Conservation (phyloP, 2,329 filamentous ascomycete species). For the Colletotrichum kahawae region DNA sequence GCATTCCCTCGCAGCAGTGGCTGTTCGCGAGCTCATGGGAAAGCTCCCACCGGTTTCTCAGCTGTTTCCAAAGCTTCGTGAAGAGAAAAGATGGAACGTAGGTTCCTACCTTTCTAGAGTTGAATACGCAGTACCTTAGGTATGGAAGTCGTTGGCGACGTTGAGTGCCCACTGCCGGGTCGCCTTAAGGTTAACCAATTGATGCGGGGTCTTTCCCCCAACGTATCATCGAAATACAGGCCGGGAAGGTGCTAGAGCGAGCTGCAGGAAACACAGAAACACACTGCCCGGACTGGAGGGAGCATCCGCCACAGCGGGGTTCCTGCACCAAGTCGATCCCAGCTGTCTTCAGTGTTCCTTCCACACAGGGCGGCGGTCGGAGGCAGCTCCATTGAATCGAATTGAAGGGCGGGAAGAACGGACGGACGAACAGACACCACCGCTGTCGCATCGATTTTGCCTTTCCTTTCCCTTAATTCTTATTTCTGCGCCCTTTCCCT, state of each 20-base stretch:
- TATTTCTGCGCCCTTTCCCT: background rate
- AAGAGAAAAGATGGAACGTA: background rate
- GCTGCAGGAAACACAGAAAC: background rate
- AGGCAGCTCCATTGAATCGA: background rate
- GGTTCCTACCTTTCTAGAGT: background rate
- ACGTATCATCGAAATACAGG: background rate
- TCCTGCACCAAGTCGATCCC: constrained; percentile 5
- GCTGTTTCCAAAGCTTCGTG: background rate
- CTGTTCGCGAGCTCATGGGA: background rate
- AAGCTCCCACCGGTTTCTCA: background rate
- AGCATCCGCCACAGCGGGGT: constrained; percentile 15
- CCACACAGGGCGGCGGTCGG: background rate
- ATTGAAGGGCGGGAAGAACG: background rate
- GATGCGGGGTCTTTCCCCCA: constrained; percentile 2
- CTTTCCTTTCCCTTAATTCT: background rate
- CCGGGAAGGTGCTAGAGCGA: background rate
- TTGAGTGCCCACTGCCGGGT: background rate
- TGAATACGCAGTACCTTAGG: background rate
- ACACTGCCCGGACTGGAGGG: background rate
- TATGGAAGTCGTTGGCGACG: background rate
- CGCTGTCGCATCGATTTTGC: background rate
- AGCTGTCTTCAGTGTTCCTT: background rate
- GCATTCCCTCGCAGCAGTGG: background rate
- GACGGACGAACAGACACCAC: background rate
- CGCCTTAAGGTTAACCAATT: constrained; percentile 5